These are phyloP conservation scores for Priceomyces carsonii DNA, from an alignment of 805 yeast species.

Conservation along the genomic window DNA sequence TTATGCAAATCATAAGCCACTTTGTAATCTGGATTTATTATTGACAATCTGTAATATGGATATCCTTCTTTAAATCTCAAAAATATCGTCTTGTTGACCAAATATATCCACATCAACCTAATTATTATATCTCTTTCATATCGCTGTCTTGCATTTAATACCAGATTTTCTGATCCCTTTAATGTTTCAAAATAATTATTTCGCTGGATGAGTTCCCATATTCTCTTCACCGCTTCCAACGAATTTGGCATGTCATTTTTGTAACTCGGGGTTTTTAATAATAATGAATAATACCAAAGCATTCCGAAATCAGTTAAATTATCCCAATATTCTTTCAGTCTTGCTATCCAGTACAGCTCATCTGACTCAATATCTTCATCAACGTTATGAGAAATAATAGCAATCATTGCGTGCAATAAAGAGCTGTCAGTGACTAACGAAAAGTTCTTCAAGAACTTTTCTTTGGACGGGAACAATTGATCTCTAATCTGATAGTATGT, in stretches of 20 bases:
- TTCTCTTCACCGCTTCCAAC: conserved; percentile 15
- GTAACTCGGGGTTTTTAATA: conserved; percentile 14
- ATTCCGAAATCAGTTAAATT: conserved; percentile 27
- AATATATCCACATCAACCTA: conserved; percentile 26
- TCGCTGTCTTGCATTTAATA: conserved; percentile 16
- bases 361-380: conserved; percentile 7
- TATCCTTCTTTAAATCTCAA: conserved; percentile 19
- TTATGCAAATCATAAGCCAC: conserved; percentile 14
- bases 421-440: conserved; percentile 22
- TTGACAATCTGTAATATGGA: conserved; percentile 17
- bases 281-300: conserved; percentile 20
- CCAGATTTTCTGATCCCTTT: conserved; percentile 2
- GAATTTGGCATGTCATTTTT: conserved; percentile 11
- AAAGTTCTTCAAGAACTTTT: conserved; percentile 17
- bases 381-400: conserved; percentile 18
- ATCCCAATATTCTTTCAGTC: conserved; percentile 22
- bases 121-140: conserved; percentile 23
- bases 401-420: conserved; percentile 25
- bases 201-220: conserved; percentile 18
- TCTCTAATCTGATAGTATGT: conserved; percentile 20
- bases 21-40: conserved; percentile 8
- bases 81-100: conserved; percentile 13
- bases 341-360: conserved; percentile 23
- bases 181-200: conserved; percentile 19
- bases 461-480: conserved; percentile 21